Conservation (phyloP, 148 eudicot genomes). For the Fagopyrum homotropicum region DNA sequence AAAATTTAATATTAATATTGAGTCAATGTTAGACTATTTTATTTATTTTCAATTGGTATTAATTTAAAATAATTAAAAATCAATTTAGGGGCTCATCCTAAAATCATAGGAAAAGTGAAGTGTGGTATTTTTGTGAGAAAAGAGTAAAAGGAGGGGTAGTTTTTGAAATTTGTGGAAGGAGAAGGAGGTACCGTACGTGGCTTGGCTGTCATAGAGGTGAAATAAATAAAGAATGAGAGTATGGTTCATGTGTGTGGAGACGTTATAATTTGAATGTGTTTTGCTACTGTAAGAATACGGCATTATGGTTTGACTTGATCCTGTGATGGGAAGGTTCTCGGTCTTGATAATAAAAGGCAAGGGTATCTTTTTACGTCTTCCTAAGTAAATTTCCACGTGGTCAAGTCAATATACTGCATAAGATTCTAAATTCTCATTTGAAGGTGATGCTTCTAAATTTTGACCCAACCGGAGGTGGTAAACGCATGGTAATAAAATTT, state of each 20-base stretch:
- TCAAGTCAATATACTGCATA: not conserved
- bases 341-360: not conserved
- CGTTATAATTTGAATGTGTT: not conserved
- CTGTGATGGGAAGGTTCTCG: not conserved
- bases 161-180: not conserved
- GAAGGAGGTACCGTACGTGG: not conserved
- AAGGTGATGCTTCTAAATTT: not conserved
- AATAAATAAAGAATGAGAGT: not conserved
- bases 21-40: too few relatives aligned
- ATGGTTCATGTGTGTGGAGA: constrained; percentile 4
- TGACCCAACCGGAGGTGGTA: too few relatives aligned
- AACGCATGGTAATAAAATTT: too few relatives aligned
- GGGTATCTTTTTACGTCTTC: not conserved
- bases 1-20: too few relatives aligned
- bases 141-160: not conserved
- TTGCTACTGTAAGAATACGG: not conserved
- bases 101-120: too few relatives aligned
- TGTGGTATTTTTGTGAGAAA: too few relatives aligned
- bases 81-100: too few relatives aligned
- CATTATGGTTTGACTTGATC: not conserved
- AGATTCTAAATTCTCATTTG: not conserved
- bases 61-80: too few relatives aligned
- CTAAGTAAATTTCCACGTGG: not conserved
- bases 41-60: too few relatives aligned
- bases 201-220: not conserved